phyloP scores from a whole-genome alignment of 371 early-diverging fungal genomes.

The Amoeboradix gromovi region DNA sequence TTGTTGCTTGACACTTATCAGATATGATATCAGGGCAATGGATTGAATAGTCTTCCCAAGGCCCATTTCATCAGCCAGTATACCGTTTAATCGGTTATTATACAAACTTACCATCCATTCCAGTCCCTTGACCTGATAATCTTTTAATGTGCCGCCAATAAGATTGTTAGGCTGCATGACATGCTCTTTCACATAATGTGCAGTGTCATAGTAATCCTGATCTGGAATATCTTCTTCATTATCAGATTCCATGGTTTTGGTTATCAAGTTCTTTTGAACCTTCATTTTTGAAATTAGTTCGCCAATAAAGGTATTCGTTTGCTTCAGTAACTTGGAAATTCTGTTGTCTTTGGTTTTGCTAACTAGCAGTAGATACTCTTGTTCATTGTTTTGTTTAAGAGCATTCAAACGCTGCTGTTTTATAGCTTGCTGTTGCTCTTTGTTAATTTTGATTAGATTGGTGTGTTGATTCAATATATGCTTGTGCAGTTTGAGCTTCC shows the following conservation, averaged over 20 bases:
- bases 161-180: conserved; percentile 50
- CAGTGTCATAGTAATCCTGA: conserved; percentile 45
- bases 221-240: conserved; percentile 18
- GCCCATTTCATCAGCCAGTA: conserved; percentile 44
- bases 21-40: conserved; percentile 27
- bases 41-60: conserved; percentile 63
- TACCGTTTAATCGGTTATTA: conserved; percentile 11
- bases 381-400: conserved; percentile 70
- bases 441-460: not conserved
- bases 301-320: conserved; percentile 54
- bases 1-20: conserved; percentile 64
- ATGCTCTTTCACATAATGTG: conserved; percentile 48
- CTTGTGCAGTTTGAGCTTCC: not conserved
- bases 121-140: conserved; percentile 13
- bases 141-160: conserved; percentile 22
- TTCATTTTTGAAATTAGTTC: conserved; percentile 43
- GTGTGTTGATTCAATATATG: not conserved
- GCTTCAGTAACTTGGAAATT: conserved; percentile 47
- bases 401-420: conserved; percentile 66
- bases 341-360: conserved; percentile 78
- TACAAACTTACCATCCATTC: conserved; percentile 14
- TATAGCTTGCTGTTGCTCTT: not conserved
- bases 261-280: conserved; percentile 24
- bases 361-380: conserved; percentile 65
- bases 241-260: conserved; percentile 5